phyloP scores from a whole-genome alignment of 176 grass and related monocot genomes.

The Carex myosuroides region DNA sequence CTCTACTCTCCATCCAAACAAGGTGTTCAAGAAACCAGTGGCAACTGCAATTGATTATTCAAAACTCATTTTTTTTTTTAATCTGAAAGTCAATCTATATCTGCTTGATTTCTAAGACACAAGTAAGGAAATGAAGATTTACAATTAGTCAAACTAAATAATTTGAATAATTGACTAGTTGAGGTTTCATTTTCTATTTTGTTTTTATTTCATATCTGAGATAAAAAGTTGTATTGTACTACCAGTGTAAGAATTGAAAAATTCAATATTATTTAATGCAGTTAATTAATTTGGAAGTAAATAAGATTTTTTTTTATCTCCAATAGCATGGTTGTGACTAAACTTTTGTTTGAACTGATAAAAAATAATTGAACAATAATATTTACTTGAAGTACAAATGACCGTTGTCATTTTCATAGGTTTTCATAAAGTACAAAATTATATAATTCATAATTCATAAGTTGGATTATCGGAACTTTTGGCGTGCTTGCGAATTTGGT shows the following conservation, averaged over 20 bases:
- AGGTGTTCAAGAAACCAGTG: background rate
- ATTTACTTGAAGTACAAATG: background rate
- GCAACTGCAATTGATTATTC: no score
- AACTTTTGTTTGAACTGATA: background rate
- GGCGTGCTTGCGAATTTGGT: no score
- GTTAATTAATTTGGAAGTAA: background rate
- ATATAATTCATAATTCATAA: background rate
- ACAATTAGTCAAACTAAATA: background rate
- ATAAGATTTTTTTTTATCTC: background rate
- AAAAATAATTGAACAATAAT: background rate
- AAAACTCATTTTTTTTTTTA: background rate
- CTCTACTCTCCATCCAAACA: no score
- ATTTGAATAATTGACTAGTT: background rate
- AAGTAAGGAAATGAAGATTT: background rate
- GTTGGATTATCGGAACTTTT: no score
- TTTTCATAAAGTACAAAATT: background rate
- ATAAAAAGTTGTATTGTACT: background rate
- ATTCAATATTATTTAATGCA: background rate
- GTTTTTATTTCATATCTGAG: background rate
- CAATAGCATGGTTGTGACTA: no score
- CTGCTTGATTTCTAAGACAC: background rate
- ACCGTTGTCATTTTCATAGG: background rate
- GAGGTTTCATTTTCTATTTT: background rate
- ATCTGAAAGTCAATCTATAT: background rate
- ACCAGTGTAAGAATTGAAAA: background rate